Base-by-base conservation (phyloP, 768 basidiomycete genomes). In the Amanita rubescens region DNA sequence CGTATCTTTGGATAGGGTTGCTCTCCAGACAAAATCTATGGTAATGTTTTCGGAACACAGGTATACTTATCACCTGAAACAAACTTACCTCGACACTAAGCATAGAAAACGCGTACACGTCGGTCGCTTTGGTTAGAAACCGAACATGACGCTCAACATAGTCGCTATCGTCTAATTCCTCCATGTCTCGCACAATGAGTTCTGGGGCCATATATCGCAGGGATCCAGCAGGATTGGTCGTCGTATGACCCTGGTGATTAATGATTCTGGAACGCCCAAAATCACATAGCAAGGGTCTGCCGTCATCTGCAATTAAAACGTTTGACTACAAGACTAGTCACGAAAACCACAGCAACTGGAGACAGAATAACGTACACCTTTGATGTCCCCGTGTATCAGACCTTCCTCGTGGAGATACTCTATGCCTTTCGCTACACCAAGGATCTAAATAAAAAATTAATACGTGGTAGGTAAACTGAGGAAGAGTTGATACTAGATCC, bases 171-270 rank as follows among this genome's bases (percentile, higher is more conserved):
- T 17, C 32, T 48, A 8, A 48, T 19, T n/a, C 17, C 37, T 12
- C 37, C 49, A 35, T 38, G 37, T 20, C 34, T n/a, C 17, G 14
- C 12, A 11, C 24, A 10, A 27, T 24, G 10, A 24, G 25, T 60
- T 83, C 82, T 14, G 82, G 82, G 0, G 82, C 81, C 77, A 79
- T 76, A 75, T 76, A 79, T 22, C 77, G 63, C 8, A 73, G 75
- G 2, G 74, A 72, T 14, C 75, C 77, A 14, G 72, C 75, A 51
- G 76, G 75, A 59, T 27, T n/a, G 3, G 71, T 71, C 0, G 75
- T 77, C 4, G 45, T 49, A 0, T 75, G 69, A 5, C 64, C 67
- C 20, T 63, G 63, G 44, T 63, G 62, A 56, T 78, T 78, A 41
- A 79, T 70, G 51, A 82, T 77, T 51, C 75, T 78, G 20, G 80